Base-by-base conservation (phyloP, 192 early-diverging fungal genomes). In the Dissophora ornata region DNA sequence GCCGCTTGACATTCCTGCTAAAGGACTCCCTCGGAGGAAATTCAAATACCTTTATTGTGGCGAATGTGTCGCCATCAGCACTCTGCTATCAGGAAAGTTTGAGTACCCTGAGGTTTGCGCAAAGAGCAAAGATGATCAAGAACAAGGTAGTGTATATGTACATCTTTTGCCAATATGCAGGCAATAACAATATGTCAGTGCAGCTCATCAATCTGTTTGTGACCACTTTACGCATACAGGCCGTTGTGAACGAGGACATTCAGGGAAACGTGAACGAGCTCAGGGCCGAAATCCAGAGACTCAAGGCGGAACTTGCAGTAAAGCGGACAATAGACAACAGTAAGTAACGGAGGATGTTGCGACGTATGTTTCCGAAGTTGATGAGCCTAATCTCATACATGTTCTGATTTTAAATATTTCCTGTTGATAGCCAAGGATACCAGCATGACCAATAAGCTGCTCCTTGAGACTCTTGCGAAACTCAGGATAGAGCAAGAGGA, bases 1-100 rank as follows among this genome's bases (percentile, higher is more conserved):
- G 85, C 68, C 89, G 89, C 55, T 81, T 91, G 56, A 91, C 90
- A 2, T 90, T 89, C 46, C 48, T 91, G 33, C 65, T 91, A 25
- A 83, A 87, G 41, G 90, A 91, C 60, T 89, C 89, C 25, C 83
- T 91, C 30, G 90, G 90, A 50, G 89, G 89, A 32, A 90, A 89
- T 63, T 91, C 87, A 7, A 85, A 89, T 16, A 91, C 89, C 0
- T 88, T 85, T 51, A 87, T 91, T 24, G 88, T 91, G 12, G 89
- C 87, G 24, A 88, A 88, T 29, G 85, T 87, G 56, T 86, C 83
- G 15, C 78, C 81, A 8, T 81, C 71, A 16, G 64, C 56, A 33
- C 63, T 67, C 5, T 71, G 82, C 38, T 77, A 77, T n/a, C 70
- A 84, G 24, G 90, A 91, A 55, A 89, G 86, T 33, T 64, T 89